These are phyloP conservation scores for Fusarium lateritium DNA, from an alignment of 2,329 filamentous ascomycete species.

Conservation along the genomic window DNA sequence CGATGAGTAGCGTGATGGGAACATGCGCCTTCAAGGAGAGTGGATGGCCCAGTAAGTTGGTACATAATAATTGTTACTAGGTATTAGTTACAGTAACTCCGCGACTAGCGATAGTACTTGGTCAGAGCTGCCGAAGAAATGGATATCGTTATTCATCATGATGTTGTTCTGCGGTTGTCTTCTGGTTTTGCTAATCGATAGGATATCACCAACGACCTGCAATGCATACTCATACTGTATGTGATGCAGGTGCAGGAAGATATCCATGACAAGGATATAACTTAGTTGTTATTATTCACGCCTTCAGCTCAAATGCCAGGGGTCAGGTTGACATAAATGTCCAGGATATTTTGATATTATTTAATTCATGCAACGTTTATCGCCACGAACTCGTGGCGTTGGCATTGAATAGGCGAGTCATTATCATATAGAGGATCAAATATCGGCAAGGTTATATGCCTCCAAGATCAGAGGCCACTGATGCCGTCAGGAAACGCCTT, in stretches of 20 bases:
- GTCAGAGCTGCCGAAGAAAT: slow-evolving; percentile 15
- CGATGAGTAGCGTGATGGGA: slow-evolving; percentile 24
- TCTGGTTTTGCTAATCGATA: not conserved
- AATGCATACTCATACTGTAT: slow-evolving; percentile 4
- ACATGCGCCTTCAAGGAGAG: slow-evolving; percentile 7
- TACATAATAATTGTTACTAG: slow-evolving; percentile 10
- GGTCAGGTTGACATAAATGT: not conserved
- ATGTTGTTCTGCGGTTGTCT: not conserved
- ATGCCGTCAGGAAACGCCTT: slow-evolving; percentile 9
- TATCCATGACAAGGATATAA: not conserved
- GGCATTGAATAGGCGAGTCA: slow-evolving; percentile 1
- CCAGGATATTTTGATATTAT: slow-evolving; percentile 2
- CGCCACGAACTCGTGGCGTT: slow-evolving; percentile 28
- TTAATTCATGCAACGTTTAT: slow-evolving; percentile 14
- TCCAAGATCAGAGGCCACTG: slow-evolving; percentile 20
- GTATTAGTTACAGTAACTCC: slow-evolving; percentile 17
- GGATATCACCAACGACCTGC: not conserved
- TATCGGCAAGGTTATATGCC: slow-evolving; percentile 1
- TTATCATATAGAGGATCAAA: slow-evolving; percentile 6
- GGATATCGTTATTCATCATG: slow-evolving; percentile 5
- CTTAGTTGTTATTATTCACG: slow-evolving; percentile 12
- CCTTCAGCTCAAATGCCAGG: slow-evolving; percentile 20
- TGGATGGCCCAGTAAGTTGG: slow-evolving; percentile 28
- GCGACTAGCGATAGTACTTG: slow-evolving; percentile 4
- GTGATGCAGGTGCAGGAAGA: not conserved